Conservation (phyloP, 169 alveolate genomes). For the Cryptosporidium tyzzeri region DNA sequence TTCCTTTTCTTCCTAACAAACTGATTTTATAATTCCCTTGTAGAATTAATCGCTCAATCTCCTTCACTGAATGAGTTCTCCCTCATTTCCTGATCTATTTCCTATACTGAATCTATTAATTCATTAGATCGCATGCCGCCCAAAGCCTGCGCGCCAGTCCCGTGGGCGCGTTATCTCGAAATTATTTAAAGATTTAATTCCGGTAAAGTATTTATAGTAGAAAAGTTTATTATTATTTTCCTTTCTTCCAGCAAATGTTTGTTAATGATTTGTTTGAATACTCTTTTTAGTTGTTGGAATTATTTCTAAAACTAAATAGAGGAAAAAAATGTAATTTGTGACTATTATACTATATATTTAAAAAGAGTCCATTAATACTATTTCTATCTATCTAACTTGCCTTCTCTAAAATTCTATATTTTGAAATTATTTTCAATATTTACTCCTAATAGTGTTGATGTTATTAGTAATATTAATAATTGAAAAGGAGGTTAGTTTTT, state of each 20-base stretch:
- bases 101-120: slow-evolving; percentile 73
- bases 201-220: not conserved
- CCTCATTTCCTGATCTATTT: slow-evolving; percentile 40
- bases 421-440: no score
- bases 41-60: slow-evolving; percentile 56
- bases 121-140: slow-evolving; percentile 68
- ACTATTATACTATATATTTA: no score
- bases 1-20: slow-evolving; percentile 33
- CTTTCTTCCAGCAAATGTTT: not conserved
- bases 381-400: no score
- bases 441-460: no score
- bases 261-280: no score
- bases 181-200: slow-evolving; percentile 12
- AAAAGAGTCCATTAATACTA: no score
- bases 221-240: not conserved
- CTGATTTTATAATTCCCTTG: slow-evolving; percentile 52
- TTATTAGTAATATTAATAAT: no score
- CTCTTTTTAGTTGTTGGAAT: no score
- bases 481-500: no score
- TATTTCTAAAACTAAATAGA: no score
- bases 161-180: slow-evolving; percentile 6
- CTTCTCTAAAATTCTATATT: no score
- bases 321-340: no score
- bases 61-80: slow-evolving; percentile 54
- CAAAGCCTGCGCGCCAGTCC: not conserved